Evolutionary conservation across 2,329 filamentous ascomycete genomes (phyloP).

Genomic region (Emergomyces pasteurianus): DNA sequence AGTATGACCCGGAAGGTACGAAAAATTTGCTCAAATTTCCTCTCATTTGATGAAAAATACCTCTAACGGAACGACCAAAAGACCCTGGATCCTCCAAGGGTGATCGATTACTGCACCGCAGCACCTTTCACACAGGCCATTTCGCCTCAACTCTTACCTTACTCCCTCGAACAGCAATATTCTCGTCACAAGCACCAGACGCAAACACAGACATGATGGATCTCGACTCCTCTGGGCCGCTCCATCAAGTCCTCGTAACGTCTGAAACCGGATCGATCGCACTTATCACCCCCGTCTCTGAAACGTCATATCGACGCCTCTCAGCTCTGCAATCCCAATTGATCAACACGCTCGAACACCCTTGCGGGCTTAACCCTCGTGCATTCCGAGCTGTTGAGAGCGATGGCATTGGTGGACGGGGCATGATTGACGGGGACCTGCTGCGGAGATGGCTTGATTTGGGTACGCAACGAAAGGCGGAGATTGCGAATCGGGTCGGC

Average conservation of each 20-base stretch:
- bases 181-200: constrained; percentile 31
- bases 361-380: constrained; percentile 71
- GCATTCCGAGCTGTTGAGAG: constrained; percentile 54
- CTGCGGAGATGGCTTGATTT: constrained; percentile 65
- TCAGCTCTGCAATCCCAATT: constrained; percentile 72
- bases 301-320: constrained; percentile 72
- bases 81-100: constrained; percentile 90
- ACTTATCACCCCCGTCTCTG: constrained; percentile 63
- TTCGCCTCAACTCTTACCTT: constrained; percentile 63
- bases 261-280: constrained; percentile 65
- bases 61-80: constrained; percentile 24
- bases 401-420: constrained; percentile 42
- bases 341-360: constrained; percentile 59
- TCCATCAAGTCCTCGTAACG: constrained; percentile 53
- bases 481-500: constrained; percentile 65
- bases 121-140: constrained; percentile 79
- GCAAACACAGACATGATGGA: constrained; percentile 29
- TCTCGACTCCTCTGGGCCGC: constrained; percentile 9
- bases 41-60: not conserved
- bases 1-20: constrained; percentile 87
- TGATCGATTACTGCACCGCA: constrained; percentile 72
- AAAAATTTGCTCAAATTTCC: constrained; percentile 24
- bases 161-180: constrained; percentile 50
- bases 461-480: constrained; percentile 55
- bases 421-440: constrained; percentile 67